Evolutionary conservation across 345 rosid genomes (phyloP).

Genomic region (Pistacia integerrima): DNA sequence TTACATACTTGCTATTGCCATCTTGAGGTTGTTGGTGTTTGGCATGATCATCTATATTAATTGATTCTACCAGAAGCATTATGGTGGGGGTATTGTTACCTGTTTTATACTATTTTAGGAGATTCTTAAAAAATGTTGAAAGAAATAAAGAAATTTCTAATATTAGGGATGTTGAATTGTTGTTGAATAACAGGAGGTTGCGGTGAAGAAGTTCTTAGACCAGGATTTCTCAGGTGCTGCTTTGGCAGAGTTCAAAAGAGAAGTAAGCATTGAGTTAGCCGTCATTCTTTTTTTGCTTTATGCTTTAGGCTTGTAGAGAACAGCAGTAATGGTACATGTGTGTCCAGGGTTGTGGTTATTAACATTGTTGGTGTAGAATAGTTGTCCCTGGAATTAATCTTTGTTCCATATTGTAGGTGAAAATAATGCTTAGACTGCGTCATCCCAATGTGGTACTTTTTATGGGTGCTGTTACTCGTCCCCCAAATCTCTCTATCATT

Average conservation of each 20-base stretch:
- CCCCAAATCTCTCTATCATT: constrained; percentile 96
- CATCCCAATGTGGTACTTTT: constrained; percentile 99
- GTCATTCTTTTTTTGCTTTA: neutral
- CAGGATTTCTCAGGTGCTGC: constrained; percentile 99
- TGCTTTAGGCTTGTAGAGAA: neutral
- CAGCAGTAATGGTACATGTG: neutral
- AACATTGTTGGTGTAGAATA: constrained; percentile 6
- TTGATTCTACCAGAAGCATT: constrained; percentile 14
- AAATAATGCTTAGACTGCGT: constrained; percentile 96
- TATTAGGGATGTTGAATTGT: constrained; percentile 29
- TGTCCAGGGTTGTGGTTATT: constrained; percentile 12
- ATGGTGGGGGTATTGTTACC: neutral
- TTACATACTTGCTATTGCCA: neutral
- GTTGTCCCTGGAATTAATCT: constrained; percentile 4
- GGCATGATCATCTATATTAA: neutral
- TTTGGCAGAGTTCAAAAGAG: constrained; percentile 93
- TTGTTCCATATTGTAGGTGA: constrained; percentile 56
- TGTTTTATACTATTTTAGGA: neutral
- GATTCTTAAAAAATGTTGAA: constrained; percentile 10
- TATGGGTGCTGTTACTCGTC: constrained; percentile 99
- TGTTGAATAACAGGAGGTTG: constrained; percentile 80
- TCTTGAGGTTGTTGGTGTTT: neutral
- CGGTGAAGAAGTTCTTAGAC: constrained; percentile 98
- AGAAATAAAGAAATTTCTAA: constrained; percentile 10
- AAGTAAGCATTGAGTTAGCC: constrained; percentile 61